phyloP scores from a whole-genome alignment of 2,329 filamentous ascomycete species.

The Endothia cerciana region DNA sequence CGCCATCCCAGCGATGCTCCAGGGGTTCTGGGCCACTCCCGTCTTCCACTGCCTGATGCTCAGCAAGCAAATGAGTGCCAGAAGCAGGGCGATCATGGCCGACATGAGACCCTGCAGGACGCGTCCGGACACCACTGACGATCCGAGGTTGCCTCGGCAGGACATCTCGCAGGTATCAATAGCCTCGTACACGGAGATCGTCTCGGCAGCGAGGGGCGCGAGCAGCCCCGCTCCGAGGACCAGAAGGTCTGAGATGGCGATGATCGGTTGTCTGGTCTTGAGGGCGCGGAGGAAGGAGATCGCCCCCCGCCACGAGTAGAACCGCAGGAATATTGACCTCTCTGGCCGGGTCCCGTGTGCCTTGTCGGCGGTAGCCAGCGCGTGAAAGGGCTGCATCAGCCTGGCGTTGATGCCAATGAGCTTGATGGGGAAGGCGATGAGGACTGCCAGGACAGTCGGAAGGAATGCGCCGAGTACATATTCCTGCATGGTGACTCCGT shows the following conservation, averaged over 20 bases:
- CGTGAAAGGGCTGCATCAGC: constrained; percentile 28
- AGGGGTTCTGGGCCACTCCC: constrained; percentile 41
- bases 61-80: constrained; percentile 33
- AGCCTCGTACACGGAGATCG: constrained; percentile 12
- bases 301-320: constrained; percentile 16
- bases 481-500: constrained; percentile 7
- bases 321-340: constrained; percentile 19
- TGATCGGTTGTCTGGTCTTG: constrained; percentile 11
- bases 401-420: constrained; percentile 28
- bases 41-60: constrained; percentile 37
- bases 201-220: constrained; percentile 21
- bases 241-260: constrained; percentile 23
- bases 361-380: constrained; percentile 10
- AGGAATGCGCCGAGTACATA: constrained; percentile 26
- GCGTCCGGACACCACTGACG: constrained; percentile 10
- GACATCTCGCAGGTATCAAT: neutral
- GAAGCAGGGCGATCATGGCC: constrained; percentile 34
- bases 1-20: constrained; percentile 41
- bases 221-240: constrained; percentile 21
- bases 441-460: constrained; percentile 23
- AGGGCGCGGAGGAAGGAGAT: constrained; percentile 14
- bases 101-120: constrained; percentile 34
- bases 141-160: constrained; percentile 18
- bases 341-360: neutral
- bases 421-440: constrained; percentile 21